A percentile compares a stretch with the other conserved stretches of the same genome.
Evolutionary conservation across 257 asterid genomes (phyloP).

Genomic region (Solanum dulcamara): DNA sequence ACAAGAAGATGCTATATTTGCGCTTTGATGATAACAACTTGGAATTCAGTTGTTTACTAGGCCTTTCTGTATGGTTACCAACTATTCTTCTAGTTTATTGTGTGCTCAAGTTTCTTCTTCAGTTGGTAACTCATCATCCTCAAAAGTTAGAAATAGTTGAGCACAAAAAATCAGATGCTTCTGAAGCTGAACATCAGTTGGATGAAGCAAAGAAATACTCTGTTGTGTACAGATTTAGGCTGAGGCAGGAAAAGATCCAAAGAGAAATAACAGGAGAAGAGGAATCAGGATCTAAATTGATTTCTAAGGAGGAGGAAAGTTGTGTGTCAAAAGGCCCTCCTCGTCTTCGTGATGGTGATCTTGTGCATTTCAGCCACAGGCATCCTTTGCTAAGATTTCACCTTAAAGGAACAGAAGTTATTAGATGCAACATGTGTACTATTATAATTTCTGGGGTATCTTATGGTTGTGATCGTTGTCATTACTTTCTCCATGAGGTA

Average conservation of each 20-base stretch:
- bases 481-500: background rate
- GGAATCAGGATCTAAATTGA: background rate
- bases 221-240: background rate
- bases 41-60: background rate
- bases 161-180: background rate
- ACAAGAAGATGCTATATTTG: background rate
- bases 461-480: background rate
- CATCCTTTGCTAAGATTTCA: too few relatives aligned
- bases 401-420: too few relatives aligned
- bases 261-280: background rate
- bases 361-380: too few relatives aligned
- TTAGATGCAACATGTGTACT: too few relatives aligned
- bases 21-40: background rate
- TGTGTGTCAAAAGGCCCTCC: too few relatives aligned
- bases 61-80: background rate
- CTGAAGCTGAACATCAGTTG: background rate
- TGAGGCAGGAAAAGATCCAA: background rate
- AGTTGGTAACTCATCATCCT: background rate
- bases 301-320: background rate
- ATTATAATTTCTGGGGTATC: too few relatives aligned
- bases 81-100: background rate
- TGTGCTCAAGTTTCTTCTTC: background rate
- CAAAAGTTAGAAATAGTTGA: background rate
- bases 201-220: background rate
- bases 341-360: too few relatives aligned